Evolutionary conservation across 345 rosid species (phyloP).

Genomic region (Aquilaria sinensis): DNA sequence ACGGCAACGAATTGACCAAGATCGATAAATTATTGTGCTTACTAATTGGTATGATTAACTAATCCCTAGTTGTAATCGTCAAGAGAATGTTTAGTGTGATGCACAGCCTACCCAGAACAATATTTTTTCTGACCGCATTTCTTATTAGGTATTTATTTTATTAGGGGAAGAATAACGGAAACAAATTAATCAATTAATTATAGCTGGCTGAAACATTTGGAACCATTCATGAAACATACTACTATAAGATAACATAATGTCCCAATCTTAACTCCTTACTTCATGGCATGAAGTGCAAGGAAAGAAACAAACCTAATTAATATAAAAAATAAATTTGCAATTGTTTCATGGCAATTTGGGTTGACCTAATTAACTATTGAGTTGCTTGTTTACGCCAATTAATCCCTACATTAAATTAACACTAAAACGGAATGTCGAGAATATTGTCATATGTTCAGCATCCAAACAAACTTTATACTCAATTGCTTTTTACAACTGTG

Average conservation of each 20-base stretch:
- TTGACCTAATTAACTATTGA: slow-evolving; percentile 26
- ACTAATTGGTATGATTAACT: too few species aligned
- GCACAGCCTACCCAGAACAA: slow-evolving; percentile 11
- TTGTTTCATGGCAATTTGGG: slow-evolving; percentile 20
- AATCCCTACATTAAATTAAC: slow-evolving; percentile 2
- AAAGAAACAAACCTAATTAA: neutral
- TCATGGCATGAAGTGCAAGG: slow-evolving; percentile 33
- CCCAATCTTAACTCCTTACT: slow-evolving; percentile 21
- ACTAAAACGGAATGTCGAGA: slow-evolving; percentile 23
- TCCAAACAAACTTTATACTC: slow-evolving; percentile 1
- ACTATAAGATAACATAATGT: slow-evolving; percentile 17
- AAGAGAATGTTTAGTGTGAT: slow-evolving; percentile 25
- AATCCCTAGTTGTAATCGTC: neutral
- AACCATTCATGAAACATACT: neutral
- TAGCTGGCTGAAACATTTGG: slow-evolving; percentile 11
- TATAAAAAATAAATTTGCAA: slow-evolving; percentile 3
- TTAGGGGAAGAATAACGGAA: slow-evolving; percentile 14
- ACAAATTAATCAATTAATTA: neutral
- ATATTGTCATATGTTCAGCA: neutral
- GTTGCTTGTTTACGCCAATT: neutral
- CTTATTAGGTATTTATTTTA: slow-evolving; percentile 17
- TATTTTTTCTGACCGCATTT: slow-evolving; percentile 15
- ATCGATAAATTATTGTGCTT: neutral
- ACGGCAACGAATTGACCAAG: slow-evolving; percentile 20
- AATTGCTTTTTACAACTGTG: too few species aligned